Conservation (phyloP, 208 protist genomes). For the Acanthamoeba royreba region DNA sequence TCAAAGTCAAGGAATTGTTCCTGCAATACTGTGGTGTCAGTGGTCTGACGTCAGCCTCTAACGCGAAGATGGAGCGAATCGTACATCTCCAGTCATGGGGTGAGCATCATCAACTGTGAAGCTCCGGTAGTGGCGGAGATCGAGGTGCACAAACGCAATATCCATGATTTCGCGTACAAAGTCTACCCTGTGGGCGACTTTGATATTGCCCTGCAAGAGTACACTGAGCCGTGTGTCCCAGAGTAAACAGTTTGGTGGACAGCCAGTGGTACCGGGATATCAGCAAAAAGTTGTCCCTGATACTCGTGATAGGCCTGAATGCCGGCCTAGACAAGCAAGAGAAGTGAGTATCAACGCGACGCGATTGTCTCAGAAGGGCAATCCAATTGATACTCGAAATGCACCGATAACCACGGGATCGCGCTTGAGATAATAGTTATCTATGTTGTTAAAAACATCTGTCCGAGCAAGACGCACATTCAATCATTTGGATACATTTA, state of each 20-base stretch:
- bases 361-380: background rate
- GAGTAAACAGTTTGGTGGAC: too few relatives aligned
- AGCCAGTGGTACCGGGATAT: background rate
- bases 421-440: background rate
- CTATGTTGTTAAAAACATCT: conserved; percentile 14
- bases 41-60: background rate
- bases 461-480: too few relatives aligned
- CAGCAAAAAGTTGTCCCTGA: background rate
- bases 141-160: background rate
- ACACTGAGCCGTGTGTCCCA: too few relatives aligned
- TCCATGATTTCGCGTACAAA: background rate
- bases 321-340: too few relatives aligned
- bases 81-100: background rate
- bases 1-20: background rate
- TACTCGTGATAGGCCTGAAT: conserved; percentile 25
- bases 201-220: background rate
- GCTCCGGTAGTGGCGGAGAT: conserved; percentile 9
- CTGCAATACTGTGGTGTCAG: background rate
- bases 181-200: background rate
- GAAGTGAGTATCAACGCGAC: too few relatives aligned
- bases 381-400: background rate
- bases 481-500: too few relatives aligned
- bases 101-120: background rate
- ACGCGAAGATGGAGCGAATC: background rate
- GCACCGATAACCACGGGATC: too few relatives aligned